Evolutionary conservation across 2,329 filamentous ascomycete genomes (phyloP), one percentile per base, ranked within the genome.

Genomic region (Xylariales sp.): DNA sequence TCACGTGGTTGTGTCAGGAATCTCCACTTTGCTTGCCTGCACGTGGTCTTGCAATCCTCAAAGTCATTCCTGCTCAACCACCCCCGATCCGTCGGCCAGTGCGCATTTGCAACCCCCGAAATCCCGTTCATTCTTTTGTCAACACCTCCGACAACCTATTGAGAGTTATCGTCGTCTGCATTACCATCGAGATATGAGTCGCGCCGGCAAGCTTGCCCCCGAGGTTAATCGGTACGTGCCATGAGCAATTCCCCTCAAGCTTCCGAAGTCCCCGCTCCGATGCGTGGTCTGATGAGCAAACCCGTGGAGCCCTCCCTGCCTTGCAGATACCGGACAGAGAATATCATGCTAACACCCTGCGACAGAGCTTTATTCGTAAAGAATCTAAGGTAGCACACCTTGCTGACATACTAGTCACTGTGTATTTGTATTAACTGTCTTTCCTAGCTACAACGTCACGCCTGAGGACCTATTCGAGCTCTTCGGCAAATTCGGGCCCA

Each of bases 281-380:
- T 19, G 27, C 38, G 21, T 25, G n/a, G 37, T 18, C 39, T 20
- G 29, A 38, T 20, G 14, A n/a, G 20, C 29, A 11, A 23, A 33
- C 25, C 36, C 29, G 32, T 21, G 21, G 40, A 24, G 25, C 15
- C 20, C 17, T 29, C 28, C 29, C 24, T 36, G 18, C 16, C 25
- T 30, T 17, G 15, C 24, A 21, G 13, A 38, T 31, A 17, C 16
- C 25, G 27, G 15, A n/a, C 24, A 21, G 13, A 38, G 23, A 17
- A 31, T 29, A 25, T 13, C 12, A 33, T 50, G 48, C 60, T 60
- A 49, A 57, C 51, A 17, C 33, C n/a, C n/a, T n/a, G 19, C 40
- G 50, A 47, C 54, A 95, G 91, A 83, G 91, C 93, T 84, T 87
- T 98, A 75, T 97, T 97, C 81, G 91, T 97, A 60, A 97, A 97